Conservation (phyloP, 768 basidiomycete species). For the Termitomyces sp. region DNA sequence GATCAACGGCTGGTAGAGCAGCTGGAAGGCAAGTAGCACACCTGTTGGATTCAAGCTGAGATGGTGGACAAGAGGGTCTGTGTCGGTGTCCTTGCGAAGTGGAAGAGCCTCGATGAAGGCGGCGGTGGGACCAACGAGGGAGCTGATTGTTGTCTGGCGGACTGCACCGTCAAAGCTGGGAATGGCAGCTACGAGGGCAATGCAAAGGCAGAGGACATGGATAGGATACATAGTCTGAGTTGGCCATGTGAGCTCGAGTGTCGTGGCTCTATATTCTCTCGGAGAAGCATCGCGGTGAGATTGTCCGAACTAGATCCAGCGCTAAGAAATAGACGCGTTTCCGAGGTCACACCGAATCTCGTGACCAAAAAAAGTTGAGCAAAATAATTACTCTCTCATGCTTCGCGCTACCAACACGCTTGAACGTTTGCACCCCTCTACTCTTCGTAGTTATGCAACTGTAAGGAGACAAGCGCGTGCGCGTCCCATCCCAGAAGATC, state of each 20-base stretch:
- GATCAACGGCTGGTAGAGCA: not conserved
- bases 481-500: not conserved
- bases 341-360: constrained; percentile 13
- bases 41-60: constrained; percentile 30
- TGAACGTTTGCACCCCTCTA: not conserved
- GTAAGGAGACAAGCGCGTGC: not conserved
- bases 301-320: constrained; percentile 16
- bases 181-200: constrained; percentile 25
- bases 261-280: constrained; percentile 9
- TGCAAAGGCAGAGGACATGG: constrained; percentile 19
- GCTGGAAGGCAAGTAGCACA: constrained; percentile 11
- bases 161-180: constrained; percentile 37
- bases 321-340: not conserved
- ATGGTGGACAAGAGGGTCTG: constrained; percentile 19
- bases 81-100: constrained; percentile 14
- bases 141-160: constrained; percentile 32
- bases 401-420: constrained; percentile 4
- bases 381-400: not conserved
- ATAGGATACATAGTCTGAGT: constrained; percentile 9
- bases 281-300: constrained; percentile 26
- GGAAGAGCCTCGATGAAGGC: constrained; percentile 36
- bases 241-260: not conserved
- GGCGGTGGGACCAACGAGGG: constrained; percentile 37
- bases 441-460: constrained; percentile 4
- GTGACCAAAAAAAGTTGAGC: constrained; percentile 12